Base-by-base conservation (phyloP, 192 early-diverging fungal genomes). In the Coemansia sp. region DNA sequence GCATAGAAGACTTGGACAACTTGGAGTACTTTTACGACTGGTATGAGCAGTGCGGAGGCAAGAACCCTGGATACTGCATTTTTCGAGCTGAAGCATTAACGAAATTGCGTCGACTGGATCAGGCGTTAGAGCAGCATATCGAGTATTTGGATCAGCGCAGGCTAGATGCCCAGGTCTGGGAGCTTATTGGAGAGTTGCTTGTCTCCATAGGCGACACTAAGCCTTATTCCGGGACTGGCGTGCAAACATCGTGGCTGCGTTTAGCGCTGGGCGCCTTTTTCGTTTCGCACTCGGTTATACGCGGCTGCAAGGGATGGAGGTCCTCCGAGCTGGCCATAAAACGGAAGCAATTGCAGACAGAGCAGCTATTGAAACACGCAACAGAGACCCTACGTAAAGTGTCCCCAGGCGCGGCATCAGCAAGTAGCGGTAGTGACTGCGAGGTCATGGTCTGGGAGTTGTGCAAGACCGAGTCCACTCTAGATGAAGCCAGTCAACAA, bases 131-230 rank as follows among this genome's bases (percentile, higher is more conserved):
- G n/a, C 75, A 76, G 30, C 43, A 64, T 44, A 55, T 72, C 8
- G 32, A 42, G 47, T 82, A 82, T 49, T 35, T 82, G 50, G 59
- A 59, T 53, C 66, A 68, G 40, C 75, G 80, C 21, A 70, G 44
- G 2, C 68, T 74, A 46, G 80, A 82, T 43, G 80, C 80, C 0
- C 57, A n/a, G 7, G 64, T 82, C 14, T 82, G 80, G 80, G 75
- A 82, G 43, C 32, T 47, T 17, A 71, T 77, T n/a, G 80, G 80
- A 13, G 62, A 42, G 26, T 35, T 61, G 33, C 59, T 82, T 3
- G 28, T 59, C 6, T 49, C 49, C 6, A 52, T 76, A 19, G 59
- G 33, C 14, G 63, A 60, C 37, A 42, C 42, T 10, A 13, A 35
- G 40, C 17, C 16, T 57, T 58, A 42, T 30, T 14, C 16, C 11